Conservation (phyloP, 768 basidiomycete species). For the Collybiopsis luxurians region DNA sequence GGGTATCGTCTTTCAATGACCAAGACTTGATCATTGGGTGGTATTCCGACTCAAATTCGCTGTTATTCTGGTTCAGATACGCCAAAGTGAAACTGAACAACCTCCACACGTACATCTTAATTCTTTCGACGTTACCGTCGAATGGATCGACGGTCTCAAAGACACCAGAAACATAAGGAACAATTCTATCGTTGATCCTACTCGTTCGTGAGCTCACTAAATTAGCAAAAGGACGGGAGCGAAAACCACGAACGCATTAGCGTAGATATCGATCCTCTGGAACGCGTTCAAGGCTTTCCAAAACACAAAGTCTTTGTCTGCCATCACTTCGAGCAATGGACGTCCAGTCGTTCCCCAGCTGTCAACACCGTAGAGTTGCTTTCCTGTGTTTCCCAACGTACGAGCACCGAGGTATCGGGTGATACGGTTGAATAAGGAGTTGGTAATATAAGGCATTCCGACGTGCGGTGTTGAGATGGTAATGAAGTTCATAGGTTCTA, state of each 20-base stretch:
- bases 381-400: slow-evolving; percentile 31
- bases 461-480: slow-evolving; percentile 37
- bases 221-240: neutral
- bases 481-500: slow-evolving; percentile 32
- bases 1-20: neutral
- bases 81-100: neutral
- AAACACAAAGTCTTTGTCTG: slow-evolving; percentile 27
- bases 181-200: slow-evolving; percentile 26
- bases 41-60: neutral
- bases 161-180: slow-evolving; percentile 29
- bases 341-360: slow-evolving; percentile 22
- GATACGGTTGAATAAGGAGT: neutral
- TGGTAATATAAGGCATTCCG: slow-evolving; percentile 23
- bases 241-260: slow-evolving; percentile 22
- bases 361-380: slow-evolving; percentile 33
- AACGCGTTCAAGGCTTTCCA: slow-evolving; percentile 27
- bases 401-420: slow-evolving; percentile 24
- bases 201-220: neutral
- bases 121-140: slow-evolving; percentile 15
- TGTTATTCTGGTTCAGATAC: neutral
- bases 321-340: slow-evolving; percentile 27
- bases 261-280: slow-evolving; percentile 28
- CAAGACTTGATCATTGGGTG: neutral
- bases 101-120: slow-evolving; percentile 5
- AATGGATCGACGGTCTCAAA: slow-evolving; percentile 29